A percentile compares a stretch with the other conserved stretches of the same genome.
Evolutionary conservation across 2,329 filamentous ascomycete species (phyloP).

Genomic region (Parastagonospora avenae): DNA sequence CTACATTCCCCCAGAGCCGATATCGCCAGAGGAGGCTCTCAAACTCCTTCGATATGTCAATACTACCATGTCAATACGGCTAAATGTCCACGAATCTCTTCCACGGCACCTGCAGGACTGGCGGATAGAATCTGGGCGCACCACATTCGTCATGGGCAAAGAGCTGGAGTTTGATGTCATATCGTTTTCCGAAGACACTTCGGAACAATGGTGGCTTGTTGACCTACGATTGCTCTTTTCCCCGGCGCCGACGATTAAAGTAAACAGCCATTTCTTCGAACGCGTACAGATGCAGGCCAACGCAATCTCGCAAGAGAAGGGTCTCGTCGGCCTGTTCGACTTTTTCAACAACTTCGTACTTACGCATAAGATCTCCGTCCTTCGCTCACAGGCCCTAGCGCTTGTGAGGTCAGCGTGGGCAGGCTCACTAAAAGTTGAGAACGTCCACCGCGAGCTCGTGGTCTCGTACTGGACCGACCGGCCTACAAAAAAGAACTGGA

Average conservation of each 20-base stretch:
- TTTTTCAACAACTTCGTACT: conserved; percentile 86
- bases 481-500: conserved; percentile 80
- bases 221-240: conserved; percentile 85
- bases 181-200: conserved; percentile 81
- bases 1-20: conserved; percentile 74
- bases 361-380: conserved; percentile 86
- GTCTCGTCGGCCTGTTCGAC: conserved; percentile 79
- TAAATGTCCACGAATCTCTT: conserved; percentile 85
- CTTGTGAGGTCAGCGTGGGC: conserved; percentile 76
- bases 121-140: conserved; percentile 80
- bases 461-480: conserved; percentile 89
- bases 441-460: conserved; percentile 78
- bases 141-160: conserved; percentile 79
- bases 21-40: conserved; percentile 74
- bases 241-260: conserved; percentile 67
- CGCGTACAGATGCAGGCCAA: conserved; percentile 77
- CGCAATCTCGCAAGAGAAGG: conserved; percentile 68
- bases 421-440: conserved; percentile 76
- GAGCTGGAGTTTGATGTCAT: conserved; percentile 96
- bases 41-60: conserved; percentile 81
- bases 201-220: conserved; percentile 90
- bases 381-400: conserved; percentile 76
- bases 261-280: conserved; percentile 62
- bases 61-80: conserved; percentile 76
- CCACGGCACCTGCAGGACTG: conserved; percentile 80